phyloP scores from a whole-genome alignment of 805 yeast species.

The Nakazawaea holstii region DNA sequence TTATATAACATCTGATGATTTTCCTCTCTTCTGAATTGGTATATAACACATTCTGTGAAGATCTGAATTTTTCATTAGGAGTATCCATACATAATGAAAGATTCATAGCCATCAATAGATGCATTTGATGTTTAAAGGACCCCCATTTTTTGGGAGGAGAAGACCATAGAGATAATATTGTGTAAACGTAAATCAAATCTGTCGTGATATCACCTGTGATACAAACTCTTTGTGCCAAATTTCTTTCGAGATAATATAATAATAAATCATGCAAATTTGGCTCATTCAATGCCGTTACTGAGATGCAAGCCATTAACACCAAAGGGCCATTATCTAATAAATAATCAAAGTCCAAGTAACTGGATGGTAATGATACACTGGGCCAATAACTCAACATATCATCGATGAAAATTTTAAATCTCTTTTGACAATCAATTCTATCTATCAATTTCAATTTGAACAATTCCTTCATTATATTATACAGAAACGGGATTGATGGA shows the following conservation, averaged over 20 bases:
- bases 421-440: constrained; percentile 27
- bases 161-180: constrained; percentile 46
- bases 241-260: constrained; percentile 38
- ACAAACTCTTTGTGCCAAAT: constrained; percentile 37
- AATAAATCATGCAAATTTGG: constrained; percentile 36
- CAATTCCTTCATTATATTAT: constrained; percentile 32
- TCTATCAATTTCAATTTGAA: constrained; percentile 29
- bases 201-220: constrained; percentile 38
- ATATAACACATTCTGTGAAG: constrained; percentile 19
- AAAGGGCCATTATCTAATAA: constrained; percentile 37
- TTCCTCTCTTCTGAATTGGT: constrained; percentile 28
- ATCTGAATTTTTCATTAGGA: constrained; percentile 30
- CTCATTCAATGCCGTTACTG: constrained; percentile 43
- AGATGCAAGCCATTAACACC: constrained; percentile 35
- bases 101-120: constrained; percentile 37
- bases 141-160: constrained; percentile 48
- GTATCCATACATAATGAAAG: constrained; percentile 45
- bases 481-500: constrained; percentile 31
- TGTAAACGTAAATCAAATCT: constrained; percentile 35
- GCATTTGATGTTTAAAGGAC: constrained; percentile 47
- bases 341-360: constrained; percentile 30
- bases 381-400: constrained; percentile 45
- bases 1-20: constrained; percentile 36
- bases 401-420: constrained; percentile 30
- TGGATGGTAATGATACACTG: constrained; percentile 34